Evolutionary conservation across 2,329 filamentous ascomycete species (phyloP).

Genomic region (Apiospora koreana): DNA sequence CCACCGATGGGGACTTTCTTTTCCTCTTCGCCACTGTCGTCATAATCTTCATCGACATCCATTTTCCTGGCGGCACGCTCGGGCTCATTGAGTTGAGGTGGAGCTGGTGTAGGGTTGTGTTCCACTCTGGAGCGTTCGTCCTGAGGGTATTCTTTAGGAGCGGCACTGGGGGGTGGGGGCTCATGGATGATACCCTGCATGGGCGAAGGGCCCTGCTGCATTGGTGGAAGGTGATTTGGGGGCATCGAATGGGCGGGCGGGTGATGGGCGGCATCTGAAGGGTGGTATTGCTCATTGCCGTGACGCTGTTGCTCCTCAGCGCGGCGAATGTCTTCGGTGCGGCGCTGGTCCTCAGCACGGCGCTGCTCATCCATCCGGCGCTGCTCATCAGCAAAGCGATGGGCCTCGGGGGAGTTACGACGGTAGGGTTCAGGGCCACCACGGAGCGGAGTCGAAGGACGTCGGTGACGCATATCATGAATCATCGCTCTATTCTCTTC

Average conservation of each 20-base stretch:
- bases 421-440: slow-evolving; percentile 58
- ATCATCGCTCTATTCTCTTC: slow-evolving; percentile 86
- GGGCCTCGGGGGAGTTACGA: slow-evolving; percentile 74
- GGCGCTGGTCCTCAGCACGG: slow-evolving; percentile 58
- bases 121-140: slow-evolving; percentile 61
- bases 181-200: slow-evolving; percentile 57
- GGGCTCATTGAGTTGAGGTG: slow-evolving; percentile 68
- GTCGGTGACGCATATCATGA: slow-evolving; percentile 80
- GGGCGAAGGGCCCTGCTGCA: slow-evolving; percentile 60
- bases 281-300: slow-evolving; percentile 79
- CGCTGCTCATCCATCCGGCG: slow-evolving; percentile 60
- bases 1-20: slow-evolving; percentile 55
- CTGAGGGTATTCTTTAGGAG: slow-evolving; percentile 53
- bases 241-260: slow-evolving; percentile 63
- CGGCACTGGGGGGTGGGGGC: slow-evolving; percentile 43
- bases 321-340: slow-evolving; percentile 54
- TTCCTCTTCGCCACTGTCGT: slow-evolving; percentile 89
- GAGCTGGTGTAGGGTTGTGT: slow-evolving; percentile 43
- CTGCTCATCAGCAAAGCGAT: slow-evolving; percentile 61
- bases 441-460: slow-evolving; percentile 72
- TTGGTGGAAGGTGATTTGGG: slow-evolving; percentile 58
- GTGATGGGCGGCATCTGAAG: slow-evolving; percentile 90
- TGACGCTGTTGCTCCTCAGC: slow-evolving; percentile 66
- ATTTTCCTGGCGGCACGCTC: slow-evolving; percentile 86
- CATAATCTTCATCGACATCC: slow-evolving; percentile 97